Evolutionary conservation across 352 stramenopile species (phyloP), one percentile per base, ranked within the genome.

Genomic region (Phytopythium sindhum): DNA sequence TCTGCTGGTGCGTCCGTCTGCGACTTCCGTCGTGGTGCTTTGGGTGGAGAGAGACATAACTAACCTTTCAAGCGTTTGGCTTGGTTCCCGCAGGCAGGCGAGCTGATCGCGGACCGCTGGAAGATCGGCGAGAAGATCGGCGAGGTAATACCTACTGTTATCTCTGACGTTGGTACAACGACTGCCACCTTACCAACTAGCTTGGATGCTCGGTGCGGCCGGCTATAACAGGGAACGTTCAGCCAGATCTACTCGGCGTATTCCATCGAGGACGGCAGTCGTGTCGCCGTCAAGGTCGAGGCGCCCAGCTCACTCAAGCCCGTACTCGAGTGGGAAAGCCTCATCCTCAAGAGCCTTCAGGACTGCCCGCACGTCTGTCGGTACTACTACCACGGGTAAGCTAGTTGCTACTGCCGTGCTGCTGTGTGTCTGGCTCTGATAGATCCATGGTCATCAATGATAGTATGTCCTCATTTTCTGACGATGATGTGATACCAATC

Each of bases 181-280:
- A 1, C 1, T 9, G 3, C 42, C 19, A 9, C 42, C 21, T 23
- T 48, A 26, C 15, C 26, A 10, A 48, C 42, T 1, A 47, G 41
- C 8, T 3, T 24, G 41, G 15, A 1, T 47, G 11, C 11, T 48
- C 8, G 17, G 3, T 48, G 39, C 4, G 12, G n/a, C 37, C 15
- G 35, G 19, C 17, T 17, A 47, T 26, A 54, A 45, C 41, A 90
- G 78, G 88, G 88, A 26, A 96, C 88, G 8, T 96, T 96, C 61
- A 96, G 88, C 57, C 86, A 96, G 69, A 96, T 96, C 59, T 96
- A 94, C 70, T 88, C 87, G 67, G 88, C 88, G 37, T 92, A 89
- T 45, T 86, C 82, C 48, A 68, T 94, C 33, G 81, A 92, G 52
- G 79, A 76, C 66, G 78, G 80, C 19, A 72, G 90, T 50, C 85